Evolutionary conservation across 306 rosid genomes (phyloP).

Genomic region (Argentina anserina): DNA sequence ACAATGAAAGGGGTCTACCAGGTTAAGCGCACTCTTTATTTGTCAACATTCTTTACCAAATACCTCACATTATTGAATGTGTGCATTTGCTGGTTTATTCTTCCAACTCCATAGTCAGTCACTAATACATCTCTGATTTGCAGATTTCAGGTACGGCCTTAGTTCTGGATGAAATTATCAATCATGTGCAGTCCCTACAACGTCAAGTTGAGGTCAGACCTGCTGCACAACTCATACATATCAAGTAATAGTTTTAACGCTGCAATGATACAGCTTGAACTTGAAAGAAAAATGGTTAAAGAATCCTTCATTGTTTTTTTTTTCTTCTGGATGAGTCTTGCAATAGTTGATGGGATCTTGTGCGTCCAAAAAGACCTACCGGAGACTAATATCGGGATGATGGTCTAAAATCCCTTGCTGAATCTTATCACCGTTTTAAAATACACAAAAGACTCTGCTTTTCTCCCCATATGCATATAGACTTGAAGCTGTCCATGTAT

Average conservation of each 20-base stretch:
- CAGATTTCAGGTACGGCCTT: conserved; percentile 93
- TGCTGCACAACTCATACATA: conserved; percentile 24
- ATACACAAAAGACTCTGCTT: neutral
- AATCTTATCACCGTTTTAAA: neutral
- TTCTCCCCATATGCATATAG: neutral
- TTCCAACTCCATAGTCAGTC: conserved; percentile 8
- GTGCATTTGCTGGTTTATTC: neutral
- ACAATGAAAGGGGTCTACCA: neutral
- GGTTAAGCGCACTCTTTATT: neutral
- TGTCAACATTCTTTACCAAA: neutral
- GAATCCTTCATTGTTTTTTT: neutral
- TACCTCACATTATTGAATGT: conserved; percentile 4
- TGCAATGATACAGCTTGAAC: conserved; percentile 24
- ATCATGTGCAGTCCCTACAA: conserved; percentile 90
- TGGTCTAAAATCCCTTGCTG: neutral
- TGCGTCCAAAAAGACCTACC: conserved; percentile 1
- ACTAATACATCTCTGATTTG: conserved; percentile 26
- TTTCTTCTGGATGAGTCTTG: neutral
- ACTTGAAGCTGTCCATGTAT: neutral
- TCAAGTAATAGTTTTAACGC: conserved; percentile 27
- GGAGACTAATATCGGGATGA: conserved; percentile 7
- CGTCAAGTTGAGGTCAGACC: conserved; percentile 91
- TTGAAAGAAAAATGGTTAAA: conserved; percentile 4
- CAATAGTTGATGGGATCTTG: too few relatives aligned
- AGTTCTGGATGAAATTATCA: conserved; percentile 95